Conservation (phyloP, 1,139 yeast species). For the Candida sanyaensis region DNA sequence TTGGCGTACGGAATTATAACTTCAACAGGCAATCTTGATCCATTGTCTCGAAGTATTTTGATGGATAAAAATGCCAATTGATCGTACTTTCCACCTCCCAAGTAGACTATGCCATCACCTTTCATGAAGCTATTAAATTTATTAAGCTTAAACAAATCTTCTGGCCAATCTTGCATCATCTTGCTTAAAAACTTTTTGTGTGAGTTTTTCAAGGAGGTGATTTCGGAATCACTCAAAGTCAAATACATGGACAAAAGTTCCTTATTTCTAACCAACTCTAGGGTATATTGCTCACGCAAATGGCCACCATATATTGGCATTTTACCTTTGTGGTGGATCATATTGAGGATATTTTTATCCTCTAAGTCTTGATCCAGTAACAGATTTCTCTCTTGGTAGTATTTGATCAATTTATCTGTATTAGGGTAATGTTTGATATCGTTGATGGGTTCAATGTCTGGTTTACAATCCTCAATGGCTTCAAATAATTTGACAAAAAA, state of each 20-base stretch:
- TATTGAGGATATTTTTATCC: slow-evolving; percentile 3
- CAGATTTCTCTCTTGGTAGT: slow-evolving; percentile 18
- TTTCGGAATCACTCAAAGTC: slow-evolving; percentile 23
- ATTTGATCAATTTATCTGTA: slow-evolving; percentile 20
- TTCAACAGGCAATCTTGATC: slow-evolving; percentile 61
- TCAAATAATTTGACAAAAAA: slow-evolving; percentile 22
- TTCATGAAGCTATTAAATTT: slow-evolving; percentile 30
- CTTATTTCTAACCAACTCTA: slow-evolving; percentile 31
- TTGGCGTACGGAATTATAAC: slow-evolving; percentile 35
- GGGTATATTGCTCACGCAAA: slow-evolving; percentile 31
- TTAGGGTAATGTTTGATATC: slow-evolving; percentile 29
- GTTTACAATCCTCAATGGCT: slow-evolving; percentile 22
- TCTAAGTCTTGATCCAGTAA: slow-evolving; percentile 10
- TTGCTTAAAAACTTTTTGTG: slow-evolving; percentile 21
- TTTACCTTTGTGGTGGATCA: slow-evolving; percentile 22
- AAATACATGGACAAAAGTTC: slow-evolving; percentile 24
- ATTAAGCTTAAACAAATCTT: slow-evolving; percentile 20
- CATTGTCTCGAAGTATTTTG: slow-evolving; percentile 52
- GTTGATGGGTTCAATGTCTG: slow-evolving; percentile 24
- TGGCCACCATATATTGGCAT: slow-evolving; percentile 38
- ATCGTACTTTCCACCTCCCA: slow-evolving; percentile 63
- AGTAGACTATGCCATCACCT: slow-evolving; percentile 61
- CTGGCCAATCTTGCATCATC: slow-evolving; percentile 26
- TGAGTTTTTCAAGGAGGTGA: slow-evolving; percentile 19
- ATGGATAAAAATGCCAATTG: slow-evolving; percentile 58